Evolutionary conservation across 345 rosid genomes (phyloP), one percentile per base, ranked within the genome.

Genomic region (Anacardium occidentale): DNA sequence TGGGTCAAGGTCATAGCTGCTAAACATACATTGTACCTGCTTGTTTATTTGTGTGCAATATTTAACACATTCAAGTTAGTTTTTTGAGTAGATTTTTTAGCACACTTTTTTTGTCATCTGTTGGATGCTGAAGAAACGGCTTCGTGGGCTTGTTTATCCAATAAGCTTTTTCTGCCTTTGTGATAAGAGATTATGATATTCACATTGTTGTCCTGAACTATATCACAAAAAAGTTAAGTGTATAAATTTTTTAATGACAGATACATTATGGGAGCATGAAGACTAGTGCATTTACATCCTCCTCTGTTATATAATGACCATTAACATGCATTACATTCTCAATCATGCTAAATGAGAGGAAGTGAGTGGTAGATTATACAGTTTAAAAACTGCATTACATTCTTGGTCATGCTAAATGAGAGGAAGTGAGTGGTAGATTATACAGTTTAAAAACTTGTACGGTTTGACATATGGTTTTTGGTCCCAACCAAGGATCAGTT

Each of bases 131-230:
- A 29, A 29, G n/a, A 52, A 6, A 11, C 32, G n/a, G 26, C 29
- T 71, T 70, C 74, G 24, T 7, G n/a, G 12, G 66, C 45, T 47
- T 54, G n/a, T n/a, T 29, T 29, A 29, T 29, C 32, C 32, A 29
- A 29, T 29, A 29, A 29, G 32, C 51, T 67, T 37, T n/a, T 17
- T 17, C 2, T 8, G 13, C 56, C 42, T 48, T n/a, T 24, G 42
- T 15, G 40, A 65, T 47, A 24, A 24, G n/a, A 17, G 13, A 48
- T 48, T 47, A 48, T 29, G 42, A 22, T 47, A 9, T 47, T 15
- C 2, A 3, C 24, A 34, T 64, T 7, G 55, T 24, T 47, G 55
- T 64, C 40, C 24, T 24, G 12, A 64, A 64, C 7, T n/a, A 47
- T 6, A 24, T 47, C 18, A 8, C 9, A 15, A 10, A 18, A 15